Conservation (phyloP, 345 rosid species). For the Pseudoturritis turrita region DNA sequence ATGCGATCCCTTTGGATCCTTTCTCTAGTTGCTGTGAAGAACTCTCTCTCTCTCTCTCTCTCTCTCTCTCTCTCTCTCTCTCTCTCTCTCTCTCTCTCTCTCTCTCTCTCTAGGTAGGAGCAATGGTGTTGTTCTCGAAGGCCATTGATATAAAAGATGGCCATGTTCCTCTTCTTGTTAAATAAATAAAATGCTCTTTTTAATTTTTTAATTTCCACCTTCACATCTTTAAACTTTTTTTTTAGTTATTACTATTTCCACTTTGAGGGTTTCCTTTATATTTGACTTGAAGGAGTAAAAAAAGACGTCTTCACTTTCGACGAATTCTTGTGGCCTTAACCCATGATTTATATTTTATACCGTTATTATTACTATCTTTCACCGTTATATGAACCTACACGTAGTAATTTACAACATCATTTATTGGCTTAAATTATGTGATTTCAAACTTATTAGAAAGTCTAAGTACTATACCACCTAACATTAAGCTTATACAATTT, state of each 20-base stretch:
- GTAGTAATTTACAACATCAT: not conserved
- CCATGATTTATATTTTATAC: conserved; percentile 3
- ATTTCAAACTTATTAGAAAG: not conserved
- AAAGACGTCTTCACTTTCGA: not conserved
- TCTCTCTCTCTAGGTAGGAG: conserved; percentile 23
- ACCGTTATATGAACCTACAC: not conserved
- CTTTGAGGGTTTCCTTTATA: conserved; percentile 6
- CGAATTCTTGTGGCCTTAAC: not conserved
- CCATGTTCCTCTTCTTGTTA: conserved; percentile 33
- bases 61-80: not conserved
- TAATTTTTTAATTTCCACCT: conserved; percentile 11
- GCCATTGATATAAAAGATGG: conserved; percentile 42
- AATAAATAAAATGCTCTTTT: conserved; percentile 9
- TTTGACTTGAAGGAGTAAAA: conserved; percentile 27
- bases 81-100: conserved; percentile 13
- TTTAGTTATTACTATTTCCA: conserved; percentile 9
- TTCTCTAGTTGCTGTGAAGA: conserved; percentile 65
- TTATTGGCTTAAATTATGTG: not conserved
- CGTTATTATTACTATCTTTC: not conserved
- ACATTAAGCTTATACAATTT: not conserved
- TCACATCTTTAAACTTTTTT: conserved; percentile 2
- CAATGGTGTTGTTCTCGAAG: conserved; percentile 35
- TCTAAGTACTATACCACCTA: not conserved
- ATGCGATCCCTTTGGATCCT: conserved; percentile 99
- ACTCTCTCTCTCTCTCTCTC: conserved; percentile 14